These are phyloP conservation scores for Marasmius oreades DNA, from an alignment of 1,284 basidiomycete species.

Conservation along the genomic window DNA sequence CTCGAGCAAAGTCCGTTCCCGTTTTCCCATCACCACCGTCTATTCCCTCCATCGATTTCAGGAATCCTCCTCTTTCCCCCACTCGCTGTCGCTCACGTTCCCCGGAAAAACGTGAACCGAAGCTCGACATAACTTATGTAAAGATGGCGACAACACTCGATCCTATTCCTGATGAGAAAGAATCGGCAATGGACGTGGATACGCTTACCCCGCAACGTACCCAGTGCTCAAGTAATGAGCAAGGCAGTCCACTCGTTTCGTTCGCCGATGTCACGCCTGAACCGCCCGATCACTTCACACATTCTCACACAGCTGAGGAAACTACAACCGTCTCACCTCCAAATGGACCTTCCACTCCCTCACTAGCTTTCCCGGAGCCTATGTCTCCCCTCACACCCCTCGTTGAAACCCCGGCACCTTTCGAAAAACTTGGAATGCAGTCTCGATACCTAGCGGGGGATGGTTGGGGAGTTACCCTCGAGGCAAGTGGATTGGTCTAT, in stretches of 20 bases:
- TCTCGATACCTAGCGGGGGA: constrained; percentile 15
- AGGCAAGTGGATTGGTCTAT: no score
- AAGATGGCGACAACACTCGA: constrained; percentile 24
- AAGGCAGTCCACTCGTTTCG: background rate
- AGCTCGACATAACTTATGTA: constrained; percentile 19
- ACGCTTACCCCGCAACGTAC: background rate
- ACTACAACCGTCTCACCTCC: constrained; percentile 23
- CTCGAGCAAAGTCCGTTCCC: constrained; percentile 42
- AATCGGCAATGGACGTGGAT: background rate
- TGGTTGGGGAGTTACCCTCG: background rate
- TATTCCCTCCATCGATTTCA: constrained; percentile 37
- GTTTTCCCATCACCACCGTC: constrained; percentile 30
- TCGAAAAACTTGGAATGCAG: constrained; percentile 11
- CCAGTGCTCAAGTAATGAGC: background rate
- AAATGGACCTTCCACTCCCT: constrained; percentile 18
- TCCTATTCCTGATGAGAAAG: constrained; percentile 31
- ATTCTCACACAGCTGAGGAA: background rate
- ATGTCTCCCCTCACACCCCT: constrained; percentile 44
- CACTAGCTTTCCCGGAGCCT: no score
- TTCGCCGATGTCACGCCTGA: background rate
- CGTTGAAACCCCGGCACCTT: constrained; percentile 34
- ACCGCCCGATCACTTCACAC: background rate
- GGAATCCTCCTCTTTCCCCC: constrained; percentile 38
- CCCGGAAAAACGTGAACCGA: constrained; percentile 34
- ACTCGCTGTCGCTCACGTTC: constrained; percentile 34